Conservation (phyloP, 1,284 basidiomycete genomes). For the Apiotrichum siamense region DNA sequence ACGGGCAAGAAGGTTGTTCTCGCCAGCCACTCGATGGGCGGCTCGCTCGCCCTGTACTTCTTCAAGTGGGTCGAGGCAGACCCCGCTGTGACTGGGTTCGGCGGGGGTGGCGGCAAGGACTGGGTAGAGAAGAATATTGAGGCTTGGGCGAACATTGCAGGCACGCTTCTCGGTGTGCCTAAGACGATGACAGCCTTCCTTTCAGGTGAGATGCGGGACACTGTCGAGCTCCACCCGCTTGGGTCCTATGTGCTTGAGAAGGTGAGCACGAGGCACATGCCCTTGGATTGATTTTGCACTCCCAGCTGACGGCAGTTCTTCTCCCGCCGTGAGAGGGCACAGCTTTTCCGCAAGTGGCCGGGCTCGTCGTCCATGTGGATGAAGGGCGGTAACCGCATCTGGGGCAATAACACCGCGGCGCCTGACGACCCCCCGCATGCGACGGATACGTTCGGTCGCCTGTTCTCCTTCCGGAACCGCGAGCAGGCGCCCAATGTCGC, state of each 20-base stretch:
- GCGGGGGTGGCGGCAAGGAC: slow-evolving; percentile 67
- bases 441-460: slow-evolving; percentile 67
- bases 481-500: slow-evolving; percentile 26
- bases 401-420: slow-evolving; percentile 62
- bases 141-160: slow-evolving; percentile 74
- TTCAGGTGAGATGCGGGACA: slow-evolving; percentile 92
- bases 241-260: slow-evolving; percentile 54
- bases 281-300: no score
- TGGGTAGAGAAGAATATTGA: slow-evolving; percentile 92
- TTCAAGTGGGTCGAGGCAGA: slow-evolving; percentile 94
- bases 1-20: slow-evolving; percentile 79
- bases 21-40: slow-evolving; percentile 80
- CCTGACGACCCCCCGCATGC: slow-evolving; percentile 63
- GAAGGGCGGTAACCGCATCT: slow-evolving; percentile 85
- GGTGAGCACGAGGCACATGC: slow-evolving; percentile 32
- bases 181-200: slow-evolving; percentile 96
- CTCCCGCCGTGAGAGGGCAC: slow-evolving; percentile 79
- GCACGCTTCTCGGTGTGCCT: slow-evolving; percentile 69
- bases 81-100: slow-evolving; percentile 53
- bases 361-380: slow-evolving; percentile 91
- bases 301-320: slow-evolving; percentile 57
- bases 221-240: slow-evolving; percentile 63
- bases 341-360: slow-evolving; percentile 90
- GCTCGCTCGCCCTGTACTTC: slow-evolving; percentile 52
- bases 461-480: slow-evolving; percentile 68